Percentiles rank a stretch among this genome's conserved stretches.
phyloP scores from a whole-genome alignment of 306 rosid genomes.

The Crotalaria pallida region DNA sequence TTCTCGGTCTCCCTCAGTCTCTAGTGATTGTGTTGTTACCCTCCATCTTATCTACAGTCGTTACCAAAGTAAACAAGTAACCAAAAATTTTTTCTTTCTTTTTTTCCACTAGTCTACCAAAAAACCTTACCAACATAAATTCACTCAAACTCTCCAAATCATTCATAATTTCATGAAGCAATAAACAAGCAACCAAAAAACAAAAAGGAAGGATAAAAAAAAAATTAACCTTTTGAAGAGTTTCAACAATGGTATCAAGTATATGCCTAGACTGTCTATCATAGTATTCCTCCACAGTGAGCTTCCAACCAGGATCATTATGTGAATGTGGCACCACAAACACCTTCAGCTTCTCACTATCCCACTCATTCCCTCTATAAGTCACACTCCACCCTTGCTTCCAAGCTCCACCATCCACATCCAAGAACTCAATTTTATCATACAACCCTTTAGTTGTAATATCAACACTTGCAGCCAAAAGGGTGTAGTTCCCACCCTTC shows the following conservation, averaged over 20 bases:
- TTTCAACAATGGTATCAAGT: conserved; percentile 80
- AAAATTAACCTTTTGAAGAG: conserved; percentile 65
- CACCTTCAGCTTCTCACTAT: conserved; percentile 79
- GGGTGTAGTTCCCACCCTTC: not conserved
- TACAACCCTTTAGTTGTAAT: conserved; percentile 81
- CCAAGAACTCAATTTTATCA: conserved; percentile 72
- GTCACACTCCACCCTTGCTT: conserved; percentile 90
- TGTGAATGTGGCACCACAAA: conserved; percentile 95
- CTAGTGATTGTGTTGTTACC: too few relatives aligned
- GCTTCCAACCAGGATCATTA: conserved; percentile 98
- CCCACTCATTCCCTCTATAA: conserved; percentile 92
- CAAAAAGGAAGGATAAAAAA: not conserved
- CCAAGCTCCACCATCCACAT: conserved; percentile 93
- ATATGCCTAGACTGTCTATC: conserved; percentile 75
- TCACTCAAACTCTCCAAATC: not conserved
- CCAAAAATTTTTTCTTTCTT: not conserved
- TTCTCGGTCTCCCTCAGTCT: too few relatives aligned
- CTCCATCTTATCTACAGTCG: too few relatives aligned
- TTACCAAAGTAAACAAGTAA: too few relatives aligned
- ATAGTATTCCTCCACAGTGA: conserved; percentile 89
- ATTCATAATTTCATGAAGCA: not conserved
- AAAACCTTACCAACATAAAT: not conserved
- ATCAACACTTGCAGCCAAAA: conserved; percentile 52
- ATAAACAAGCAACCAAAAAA: not conserved
- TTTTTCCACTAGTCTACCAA: too few relatives aligned